Evolutionary conservation across 805 yeast species (phyloP), one percentile per base, ranked within the genome.

Genomic region (Metschnikowia aberdeeniae): DNA sequence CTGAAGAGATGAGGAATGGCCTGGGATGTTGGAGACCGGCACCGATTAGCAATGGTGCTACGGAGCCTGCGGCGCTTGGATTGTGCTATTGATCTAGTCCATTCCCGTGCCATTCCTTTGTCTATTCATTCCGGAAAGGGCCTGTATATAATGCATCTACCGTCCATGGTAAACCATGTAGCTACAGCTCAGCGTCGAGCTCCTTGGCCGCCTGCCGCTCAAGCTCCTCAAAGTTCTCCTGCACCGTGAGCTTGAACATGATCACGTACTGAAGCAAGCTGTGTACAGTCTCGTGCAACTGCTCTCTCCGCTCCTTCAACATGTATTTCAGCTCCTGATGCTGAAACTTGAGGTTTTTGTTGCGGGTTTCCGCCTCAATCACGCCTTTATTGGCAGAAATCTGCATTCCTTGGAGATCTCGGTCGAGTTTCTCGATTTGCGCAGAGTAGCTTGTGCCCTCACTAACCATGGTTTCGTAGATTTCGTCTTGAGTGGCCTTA

Each of bases 171-270:
- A 22, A 2, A 22, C 8, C 8, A 6, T 7, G 26, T 22, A 22
- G 8, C 8, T 22, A 22, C 26, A 19, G 26, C 44, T 52, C 56
- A 10, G 14, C 24, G 22, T 56, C 66, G 17, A 48, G 54, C 51
- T 73, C 82, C 36, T 66, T 69, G 44, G 61, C 57, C 11, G 79
- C 74, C 45, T 70, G 61, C 34, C 61, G 66, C 53, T 81, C 84
- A 49, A 81, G 70, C 31, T 75, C 81, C 54, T 82, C 87, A 38
- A 86, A 68, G 42, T 78, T 75, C 17, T 75, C 72, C 58, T 86
- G 92, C 36, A 86, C 75, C 47, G 76, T 78, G 50, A 82, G 64
- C 64, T 87, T 87, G 65, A 87, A 83, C 39, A 72, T 75, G 40
- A 84, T 75, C 19, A 82, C 76, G 45, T 67, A 71, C 47, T 81